Percentiles rank a stretch among this genome's conserved stretches.
Evolutionary conservation across 345 rosid genomes (phyloP).

Genomic region (Cardamine resedifolia): DNA sequence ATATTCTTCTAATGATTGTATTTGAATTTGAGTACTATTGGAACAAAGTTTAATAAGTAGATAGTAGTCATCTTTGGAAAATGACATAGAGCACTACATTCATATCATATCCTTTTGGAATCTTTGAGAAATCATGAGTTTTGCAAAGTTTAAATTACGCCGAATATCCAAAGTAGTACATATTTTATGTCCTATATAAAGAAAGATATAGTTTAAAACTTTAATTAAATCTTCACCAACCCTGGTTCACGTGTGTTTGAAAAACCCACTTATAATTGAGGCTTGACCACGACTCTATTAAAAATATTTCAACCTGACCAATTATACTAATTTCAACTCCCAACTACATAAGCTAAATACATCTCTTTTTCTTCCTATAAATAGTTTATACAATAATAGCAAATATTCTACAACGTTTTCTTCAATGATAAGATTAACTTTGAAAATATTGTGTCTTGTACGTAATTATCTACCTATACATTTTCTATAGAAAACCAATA

Average conservation of each 20-base stretch:
- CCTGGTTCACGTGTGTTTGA: not conserved
- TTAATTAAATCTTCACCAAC: not conserved
- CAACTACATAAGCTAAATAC: not conserved
- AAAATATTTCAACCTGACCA: not conserved
- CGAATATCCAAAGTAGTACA: not conserved
- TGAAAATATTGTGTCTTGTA: not conserved
- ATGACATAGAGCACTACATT: constrained; percentile 6
- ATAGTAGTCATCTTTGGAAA: no score
- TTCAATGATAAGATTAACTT: not conserved
- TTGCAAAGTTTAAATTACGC: not conserved
- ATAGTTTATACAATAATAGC: not conserved
- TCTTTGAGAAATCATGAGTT: constrained; percentile 14
- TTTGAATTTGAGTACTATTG: not conserved
- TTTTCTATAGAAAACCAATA: no score
- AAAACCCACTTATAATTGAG: not conserved
- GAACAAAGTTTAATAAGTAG: not conserved
- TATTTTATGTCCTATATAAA: not conserved
- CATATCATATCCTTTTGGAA: constrained; percentile 2
- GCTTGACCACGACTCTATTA: not conserved
- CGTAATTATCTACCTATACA: not conserved
- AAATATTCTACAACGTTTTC: not conserved
- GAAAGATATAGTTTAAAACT: not conserved
- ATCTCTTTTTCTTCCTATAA: not conserved
- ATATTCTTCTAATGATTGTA: constrained; percentile 11
- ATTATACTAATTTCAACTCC: not conserved